Evolutionary conservation across 2,329 filamentous ascomycete genomes (phyloP), one percentile per base, ranked within the genome.

Genomic region (Trichophyton benhamiae): DNA sequence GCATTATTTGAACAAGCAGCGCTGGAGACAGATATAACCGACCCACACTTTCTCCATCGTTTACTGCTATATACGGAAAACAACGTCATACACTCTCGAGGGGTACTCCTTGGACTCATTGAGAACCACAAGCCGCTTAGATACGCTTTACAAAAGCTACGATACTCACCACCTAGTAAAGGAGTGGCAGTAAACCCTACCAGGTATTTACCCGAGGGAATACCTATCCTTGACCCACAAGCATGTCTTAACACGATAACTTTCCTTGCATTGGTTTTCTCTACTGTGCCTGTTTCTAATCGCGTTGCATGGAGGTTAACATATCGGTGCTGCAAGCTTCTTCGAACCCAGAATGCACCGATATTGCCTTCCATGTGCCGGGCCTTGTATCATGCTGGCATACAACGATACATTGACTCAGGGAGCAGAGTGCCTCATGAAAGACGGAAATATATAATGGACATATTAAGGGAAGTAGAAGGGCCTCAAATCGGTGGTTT

Each of bases 341-440:
- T 82, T 2, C 67, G 70, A 22, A 69, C 70, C 25, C 72, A 77
- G 52, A 65, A 72, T 57, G 77, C 75, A 7, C 76, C 76, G 1
- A 67, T 82, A 15, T 69, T 71, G 17, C 72, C 75, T 0, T 64
- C 72, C 2, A 69, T 83, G 62, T 75, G 74, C 5, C 75, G 77
- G 36, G 78, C 81, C 0, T 65, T 83, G 66, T 79, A 80, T 61
- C 73, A 77, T 65, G 76, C 78, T 22, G 80, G 78, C 15, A 70
- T 82, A 25, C 70, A 76, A 25, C 71, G 79, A 15, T 75, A 72
- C 42, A 71, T 78, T 15, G 68, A 73, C 20, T 71, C 72, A 36
- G 72, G 73, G 1, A 62, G 66, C 1, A 66, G 66, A 25, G 68
- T 80, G 0, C 66, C 72, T 11, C 66, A 65, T 0, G 64, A 64